These are phyloP conservation scores for Shiraia bambusicola DNA, from an alignment of 2,329 filamentous ascomycete species.

Conservation along the genomic window DNA sequence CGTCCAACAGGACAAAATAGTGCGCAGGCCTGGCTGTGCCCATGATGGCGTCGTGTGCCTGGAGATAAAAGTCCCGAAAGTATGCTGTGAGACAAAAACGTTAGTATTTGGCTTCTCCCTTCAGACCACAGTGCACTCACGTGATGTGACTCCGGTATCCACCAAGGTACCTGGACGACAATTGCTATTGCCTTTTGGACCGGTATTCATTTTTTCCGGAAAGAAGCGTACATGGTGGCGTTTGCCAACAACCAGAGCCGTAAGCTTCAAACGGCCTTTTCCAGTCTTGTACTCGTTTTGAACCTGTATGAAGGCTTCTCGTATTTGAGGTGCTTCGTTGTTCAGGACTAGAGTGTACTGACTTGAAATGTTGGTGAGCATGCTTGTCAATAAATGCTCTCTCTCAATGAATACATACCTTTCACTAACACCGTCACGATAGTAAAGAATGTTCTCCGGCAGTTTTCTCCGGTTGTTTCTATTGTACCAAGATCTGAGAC, in stretches of 20 bases:
- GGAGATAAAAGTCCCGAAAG: conserved; percentile 38
- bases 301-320: conserved; percentile 15
- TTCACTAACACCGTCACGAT: conserved; percentile 20
- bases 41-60: conserved; percentile 33
- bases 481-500: neutral
- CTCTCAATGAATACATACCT: neutral
- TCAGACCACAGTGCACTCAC: no score
- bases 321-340: conserved; percentile 33
- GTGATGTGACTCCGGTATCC: conserved; percentile 26
- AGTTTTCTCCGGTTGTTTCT: neutral
- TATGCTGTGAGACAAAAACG: conserved; percentile 3
- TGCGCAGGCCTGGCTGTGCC: conserved; percentile 37
- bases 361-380: neutral
- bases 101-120: no score
- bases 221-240: conserved; percentile 1
- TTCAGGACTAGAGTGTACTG: conserved; percentile 10
- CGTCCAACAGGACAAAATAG: conserved; percentile 38
- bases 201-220: neutral
- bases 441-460: conserved; percentile 20
- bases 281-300: conserved; percentile 20
- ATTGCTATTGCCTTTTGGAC: conserved; percentile 16
- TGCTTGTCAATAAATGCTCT: neutral
- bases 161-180: conserved; percentile 27
- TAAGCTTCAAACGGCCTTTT: conserved; percentile 28
- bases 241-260: conserved; percentile 35